Conservation (phyloP, 2,329 filamentous ascomycete genomes). For the Alternaria novae-zelandiae region DNA sequence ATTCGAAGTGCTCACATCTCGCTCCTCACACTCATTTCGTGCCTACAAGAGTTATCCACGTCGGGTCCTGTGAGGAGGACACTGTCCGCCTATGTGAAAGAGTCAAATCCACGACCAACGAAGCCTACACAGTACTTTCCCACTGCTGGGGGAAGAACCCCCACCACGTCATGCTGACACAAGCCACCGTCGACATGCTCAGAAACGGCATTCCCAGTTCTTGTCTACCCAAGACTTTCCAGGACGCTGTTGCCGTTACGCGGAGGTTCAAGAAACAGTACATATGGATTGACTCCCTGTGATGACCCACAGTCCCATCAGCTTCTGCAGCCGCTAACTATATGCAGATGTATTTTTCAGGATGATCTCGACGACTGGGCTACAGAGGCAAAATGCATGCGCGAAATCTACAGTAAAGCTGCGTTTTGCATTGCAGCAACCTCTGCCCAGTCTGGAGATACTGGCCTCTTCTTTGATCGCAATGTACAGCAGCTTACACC, state of each 20-base stretch:
- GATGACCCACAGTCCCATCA: rapidly evolving
- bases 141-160: neutral
- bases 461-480: neutral
- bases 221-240: neutral
- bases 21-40: neutral
- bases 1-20: neutral
- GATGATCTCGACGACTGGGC: neutral
- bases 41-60: neutral
- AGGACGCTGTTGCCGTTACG: neutral
- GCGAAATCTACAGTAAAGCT: neutral
- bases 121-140: neutral
- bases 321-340: neutral
- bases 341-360: neutral
- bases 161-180: neutral
- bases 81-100: neutral
- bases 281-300: neutral
- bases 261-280: rapidly evolving
- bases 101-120: rapidly evolving
- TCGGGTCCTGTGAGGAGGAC: neutral
- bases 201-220: neutral
- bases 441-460: neutral
- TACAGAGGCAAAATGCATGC: neutral
- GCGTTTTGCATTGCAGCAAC: neutral
- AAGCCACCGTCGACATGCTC: rapidly evolving
- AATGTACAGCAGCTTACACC: neutral